Conservation (phyloP, 345 rosid species). For the Populus davidiana region DNA sequence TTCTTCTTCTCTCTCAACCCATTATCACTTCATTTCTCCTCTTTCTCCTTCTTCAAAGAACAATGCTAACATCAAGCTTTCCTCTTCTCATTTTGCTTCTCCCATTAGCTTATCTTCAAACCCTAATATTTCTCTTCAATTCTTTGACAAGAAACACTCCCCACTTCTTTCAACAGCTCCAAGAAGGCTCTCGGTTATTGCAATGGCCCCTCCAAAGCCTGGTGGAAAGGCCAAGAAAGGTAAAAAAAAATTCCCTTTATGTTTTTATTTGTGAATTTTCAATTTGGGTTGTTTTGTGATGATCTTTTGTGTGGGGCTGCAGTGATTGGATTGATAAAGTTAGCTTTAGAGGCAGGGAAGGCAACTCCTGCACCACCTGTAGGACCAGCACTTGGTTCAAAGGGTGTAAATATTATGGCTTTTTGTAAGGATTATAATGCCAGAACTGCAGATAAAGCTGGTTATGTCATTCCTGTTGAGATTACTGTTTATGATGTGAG, state of each 20-base stretch:
- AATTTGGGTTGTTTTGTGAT: not conserved
- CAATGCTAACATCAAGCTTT: slow-evolving; percentile 27
- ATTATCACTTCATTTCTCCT: not conserved
- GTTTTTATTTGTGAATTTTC: not conserved
- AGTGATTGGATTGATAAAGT: slow-evolving; percentile 76
- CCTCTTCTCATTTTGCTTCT: slow-evolving; percentile 40
- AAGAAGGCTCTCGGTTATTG: slow-evolving; percentile 61
- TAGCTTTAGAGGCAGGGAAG: slow-evolving; percentile 94
- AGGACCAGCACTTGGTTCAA: slow-evolving; percentile 87
- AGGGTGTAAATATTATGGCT: slow-evolving; percentile 87
- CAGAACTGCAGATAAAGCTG: slow-evolving; percentile 90
- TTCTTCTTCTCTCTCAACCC: slow-evolving; percentile 9
- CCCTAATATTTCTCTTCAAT: slow-evolving; percentile 45
- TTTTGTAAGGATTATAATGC: slow-evolving; percentile 98
- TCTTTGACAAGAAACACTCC: slow-evolving; percentile 39
- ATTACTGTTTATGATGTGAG: slow-evolving; percentile 87
- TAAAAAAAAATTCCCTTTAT: slow-evolving; percentile 1
- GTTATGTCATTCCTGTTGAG: slow-evolving; percentile 91
- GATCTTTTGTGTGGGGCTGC: slow-evolving; percentile 1
- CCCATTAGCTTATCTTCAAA: slow-evolving; percentile 46
- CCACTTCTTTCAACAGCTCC: slow-evolving; percentile 51
- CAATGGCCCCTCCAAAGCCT: slow-evolving; percentile 98
- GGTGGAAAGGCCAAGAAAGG: slow-evolving; percentile 89
- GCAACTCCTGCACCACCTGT: slow-evolving; percentile 97
- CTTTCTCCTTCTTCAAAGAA: not conserved